Conservation (phyloP, 1,284 basidiomycete species). For the Sanghuangporus weigelae region DNA sequence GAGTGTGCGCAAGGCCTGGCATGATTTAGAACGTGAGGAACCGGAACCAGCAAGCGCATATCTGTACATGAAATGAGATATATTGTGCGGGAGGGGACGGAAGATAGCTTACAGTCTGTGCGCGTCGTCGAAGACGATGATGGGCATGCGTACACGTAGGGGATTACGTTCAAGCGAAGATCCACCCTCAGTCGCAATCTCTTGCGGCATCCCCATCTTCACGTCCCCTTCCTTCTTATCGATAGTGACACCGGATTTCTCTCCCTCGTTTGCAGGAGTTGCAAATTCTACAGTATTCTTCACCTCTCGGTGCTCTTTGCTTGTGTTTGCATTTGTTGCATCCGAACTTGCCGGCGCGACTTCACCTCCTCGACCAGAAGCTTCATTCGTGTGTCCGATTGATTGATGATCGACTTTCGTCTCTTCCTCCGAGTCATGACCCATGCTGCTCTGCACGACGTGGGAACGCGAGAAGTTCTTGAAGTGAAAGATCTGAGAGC, state of each 20-base stretch:
- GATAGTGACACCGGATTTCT: not conserved
- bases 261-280: not conserved
- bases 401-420: conserved; percentile 8
- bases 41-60: conserved; percentile 65
- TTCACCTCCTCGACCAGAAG: not conserved
- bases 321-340: not conserved
- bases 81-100: conserved; percentile 10
- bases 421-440: not conserved
- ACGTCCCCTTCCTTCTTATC: not conserved
- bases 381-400: not conserved
- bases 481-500: not conserved
- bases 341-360: not conserved
- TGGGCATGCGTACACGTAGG: conserved; percentile 58
- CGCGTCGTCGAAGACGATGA: conserved; percentile 79
- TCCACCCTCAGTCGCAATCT: not conserved
- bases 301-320: conserved; percentile 24
- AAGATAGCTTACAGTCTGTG: conserved; percentile 60
- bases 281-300: conserved; percentile 17
- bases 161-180: not conserved
- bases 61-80: conserved; percentile 29
- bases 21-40: conserved; percentile 17
- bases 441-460: not conserved
- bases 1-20: conserved; percentile 74
- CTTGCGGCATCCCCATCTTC: not conserved
- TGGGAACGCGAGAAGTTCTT: not conserved